phyloP scores from a whole-genome alignment of 169 alveolate genomes.

The Plasmodium chabaudi region DNA sequence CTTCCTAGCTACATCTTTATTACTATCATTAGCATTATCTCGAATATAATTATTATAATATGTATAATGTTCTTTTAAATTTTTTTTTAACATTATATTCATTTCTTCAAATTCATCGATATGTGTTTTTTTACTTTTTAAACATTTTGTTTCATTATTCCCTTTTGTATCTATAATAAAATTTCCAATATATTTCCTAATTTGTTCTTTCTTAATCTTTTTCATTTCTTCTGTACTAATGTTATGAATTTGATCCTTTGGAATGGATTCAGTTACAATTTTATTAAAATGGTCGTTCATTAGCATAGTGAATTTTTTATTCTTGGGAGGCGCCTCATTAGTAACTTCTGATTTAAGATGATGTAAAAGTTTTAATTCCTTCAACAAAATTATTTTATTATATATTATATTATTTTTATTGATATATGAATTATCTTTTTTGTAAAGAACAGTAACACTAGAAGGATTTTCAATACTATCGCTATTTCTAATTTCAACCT shows the following conservation, averaged over 20 bases:
- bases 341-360: not conserved
- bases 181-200: slow-evolving; percentile 15
- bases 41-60: slow-evolving; percentile 1
- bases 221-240: not conserved
- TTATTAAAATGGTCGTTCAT: no score
- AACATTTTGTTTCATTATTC: not conserved
- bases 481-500: no score
- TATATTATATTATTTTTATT: slow-evolving; percentile 5
- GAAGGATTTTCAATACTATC: no score
- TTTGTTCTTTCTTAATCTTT: not conserved
- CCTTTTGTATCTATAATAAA: not conserved
- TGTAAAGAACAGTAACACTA: no score
- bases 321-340: not conserved
- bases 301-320: no score
- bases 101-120: slow-evolving; percentile 49
- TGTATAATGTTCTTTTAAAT: slow-evolving; percentile 21
- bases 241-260: no score
- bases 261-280: no score
- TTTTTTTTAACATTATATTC: not conserved
- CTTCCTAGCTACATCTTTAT: not conserved
- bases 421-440: no score
- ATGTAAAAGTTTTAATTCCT: slow-evolving; percentile 26
- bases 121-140: not conserved
- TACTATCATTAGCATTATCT: slow-evolving; percentile 8
- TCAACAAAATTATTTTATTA: slow-evolving; percentile 19